These are phyloP conservation scores for Eleusine indica DNA, from an alignment of 176 grass and related monocot genomes.

Conservation along the genomic window DNA sequence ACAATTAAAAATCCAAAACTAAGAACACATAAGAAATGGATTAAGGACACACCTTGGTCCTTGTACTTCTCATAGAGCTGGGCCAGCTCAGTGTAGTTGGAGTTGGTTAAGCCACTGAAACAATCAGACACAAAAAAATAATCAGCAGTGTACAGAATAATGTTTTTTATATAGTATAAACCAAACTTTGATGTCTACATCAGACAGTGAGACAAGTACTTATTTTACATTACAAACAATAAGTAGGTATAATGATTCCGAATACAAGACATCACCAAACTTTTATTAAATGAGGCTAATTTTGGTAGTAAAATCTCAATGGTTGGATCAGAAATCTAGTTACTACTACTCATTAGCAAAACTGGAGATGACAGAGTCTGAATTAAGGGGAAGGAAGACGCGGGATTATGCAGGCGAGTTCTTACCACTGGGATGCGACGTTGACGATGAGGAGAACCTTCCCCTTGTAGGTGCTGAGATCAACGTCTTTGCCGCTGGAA, in stretches of 20 bases:
- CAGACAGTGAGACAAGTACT: constrained; percentile 29
- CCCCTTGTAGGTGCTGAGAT: constrained; percentile 93
- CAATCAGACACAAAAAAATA: constrained; percentile 18
- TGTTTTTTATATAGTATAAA: not conserved
- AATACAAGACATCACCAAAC: not conserved
- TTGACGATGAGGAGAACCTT: constrained; percentile 92
- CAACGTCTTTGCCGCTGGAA: constrained; percentile 78
- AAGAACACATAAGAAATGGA: constrained; percentile 15
- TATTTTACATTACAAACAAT: constrained; percentile 13
- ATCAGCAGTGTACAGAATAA: constrained; percentile 34
- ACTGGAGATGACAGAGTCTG: not conserved
- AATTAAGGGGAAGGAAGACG: not conserved
- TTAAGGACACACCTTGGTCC: constrained; percentile 58
- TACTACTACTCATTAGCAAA: not conserved
- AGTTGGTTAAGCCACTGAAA: constrained; percentile 90
- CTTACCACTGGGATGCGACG: constrained; percentile 92
- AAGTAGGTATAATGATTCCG: not conserved
- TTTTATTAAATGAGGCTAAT: not conserved
- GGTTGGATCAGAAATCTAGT: not conserved
- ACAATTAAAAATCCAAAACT: not conserved
- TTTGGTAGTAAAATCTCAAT: not conserved
- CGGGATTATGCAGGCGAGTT: not conserved
- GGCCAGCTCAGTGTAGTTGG: constrained; percentile 91
- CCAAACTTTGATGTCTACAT: not conserved
- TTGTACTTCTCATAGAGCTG: constrained; percentile 89